A percentile compares a stretch with the other conserved stretches of the same genome.
These are phyloP conservation scores for Astrephomene gubernaculifera DNA, from an alignment of 139 green algal genomes.

Conservation along the genomic window DNA sequence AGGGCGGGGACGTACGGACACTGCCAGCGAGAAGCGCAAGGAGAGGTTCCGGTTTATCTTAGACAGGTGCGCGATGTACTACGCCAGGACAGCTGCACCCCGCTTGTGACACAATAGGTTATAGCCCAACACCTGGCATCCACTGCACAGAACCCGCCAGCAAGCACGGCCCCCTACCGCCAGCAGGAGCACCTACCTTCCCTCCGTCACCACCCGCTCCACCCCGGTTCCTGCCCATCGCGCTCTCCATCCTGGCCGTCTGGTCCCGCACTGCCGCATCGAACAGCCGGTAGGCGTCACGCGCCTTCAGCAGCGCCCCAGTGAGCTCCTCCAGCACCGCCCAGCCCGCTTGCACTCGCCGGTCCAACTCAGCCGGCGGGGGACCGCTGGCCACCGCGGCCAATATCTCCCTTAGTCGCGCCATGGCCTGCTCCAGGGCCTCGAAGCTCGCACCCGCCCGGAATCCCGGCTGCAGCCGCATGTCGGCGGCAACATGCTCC, in stretches of 20 bases:
- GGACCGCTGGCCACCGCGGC: neutral
- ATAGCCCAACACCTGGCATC: no score
- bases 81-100: no score
- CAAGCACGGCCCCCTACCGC: no score
- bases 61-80: no score
- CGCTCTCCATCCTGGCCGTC: neutral
- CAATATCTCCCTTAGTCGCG: neutral
- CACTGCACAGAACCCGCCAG: no score
- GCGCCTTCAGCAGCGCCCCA: constrained; percentile 3
- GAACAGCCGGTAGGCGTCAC: neutral
- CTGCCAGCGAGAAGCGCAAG: no score
- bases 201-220: neutral
- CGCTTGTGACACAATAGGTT: no score
- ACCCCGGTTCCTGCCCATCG: no score
- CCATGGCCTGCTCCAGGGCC: neutral
- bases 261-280: neutral
- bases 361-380: neutral
- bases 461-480: neutral
- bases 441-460: neutral
- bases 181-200: neutral
- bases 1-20: no score
- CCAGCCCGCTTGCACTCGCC: constrained; percentile 19
- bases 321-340: constrained; percentile 2
- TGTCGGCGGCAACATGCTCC: neutral
- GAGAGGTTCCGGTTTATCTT: no score